Conservation (phyloP, 2,329 filamentous ascomycete species). For the Exophiala aquamarina region DNA sequence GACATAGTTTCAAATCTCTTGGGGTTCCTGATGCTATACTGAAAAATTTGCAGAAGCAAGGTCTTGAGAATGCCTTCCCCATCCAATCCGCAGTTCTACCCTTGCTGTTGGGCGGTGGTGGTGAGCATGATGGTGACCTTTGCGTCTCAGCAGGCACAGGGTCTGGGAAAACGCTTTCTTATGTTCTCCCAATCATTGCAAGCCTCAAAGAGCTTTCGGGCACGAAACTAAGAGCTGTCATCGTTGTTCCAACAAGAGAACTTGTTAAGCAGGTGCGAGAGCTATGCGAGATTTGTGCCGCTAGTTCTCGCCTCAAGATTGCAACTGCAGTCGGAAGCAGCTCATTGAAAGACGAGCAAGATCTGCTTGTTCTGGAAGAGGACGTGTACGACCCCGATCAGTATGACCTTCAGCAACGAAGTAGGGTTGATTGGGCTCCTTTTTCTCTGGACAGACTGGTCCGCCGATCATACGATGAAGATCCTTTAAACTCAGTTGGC, state of each 20-base stretch:
- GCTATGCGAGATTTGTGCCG: conserved; percentile 71
- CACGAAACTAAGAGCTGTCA: conserved; percentile 71
- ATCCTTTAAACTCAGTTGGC: conserved; percentile 49
- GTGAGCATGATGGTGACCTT: conserved; percentile 69
- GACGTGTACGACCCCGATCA: conserved; percentile 66
- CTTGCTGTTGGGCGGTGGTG: conserved; percentile 67
- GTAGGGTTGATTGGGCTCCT: conserved; percentile 47
- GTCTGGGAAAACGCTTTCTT: conserved; percentile 92
- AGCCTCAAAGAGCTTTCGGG: conserved; percentile 65
- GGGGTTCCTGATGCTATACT: conserved; percentile 62
- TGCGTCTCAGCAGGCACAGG: conserved; percentile 91
- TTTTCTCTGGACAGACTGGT: conserved; percentile 48
- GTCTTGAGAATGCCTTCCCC: conserved; percentile 71
- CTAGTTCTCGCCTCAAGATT: conserved; percentile 71
- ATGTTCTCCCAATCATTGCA: conserved; percentile 81
- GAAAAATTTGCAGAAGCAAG: conserved; percentile 64
- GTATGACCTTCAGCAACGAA: conserved; percentile 45
- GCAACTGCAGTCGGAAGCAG: conserved; percentile 82
- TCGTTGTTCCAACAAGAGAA: conserved; percentile 89
- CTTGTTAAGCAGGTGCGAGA: conserved; percentile 83
- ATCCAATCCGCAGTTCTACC: conserved; percentile 80
- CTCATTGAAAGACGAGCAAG: conserved; percentile 66
- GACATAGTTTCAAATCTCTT: conserved; percentile 59
- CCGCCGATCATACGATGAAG: conserved; percentile 42
- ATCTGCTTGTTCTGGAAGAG: conserved; percentile 61